Percentiles rank a stretch among this genome's conserved stretches.
Evolutionary conservation across 108 stramenopile species (phyloP).

Genomic region (Pseudonitzschia multiseries): DNA sequence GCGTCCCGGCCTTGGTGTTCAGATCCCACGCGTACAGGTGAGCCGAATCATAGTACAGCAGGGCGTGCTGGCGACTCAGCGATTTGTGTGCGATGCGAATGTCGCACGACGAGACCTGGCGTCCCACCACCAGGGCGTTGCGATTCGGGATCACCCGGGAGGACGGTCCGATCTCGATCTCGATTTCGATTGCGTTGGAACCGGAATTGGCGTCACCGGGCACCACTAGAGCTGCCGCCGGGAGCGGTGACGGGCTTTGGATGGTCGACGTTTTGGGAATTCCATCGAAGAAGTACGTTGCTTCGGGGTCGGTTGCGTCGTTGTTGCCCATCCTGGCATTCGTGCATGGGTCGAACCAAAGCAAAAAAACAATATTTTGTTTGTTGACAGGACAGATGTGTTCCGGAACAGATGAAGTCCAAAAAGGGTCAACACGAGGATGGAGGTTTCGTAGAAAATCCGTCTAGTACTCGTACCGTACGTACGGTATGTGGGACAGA

Average conservation of each 20-base stretch:
- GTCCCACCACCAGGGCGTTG: constrained; percentile 46
- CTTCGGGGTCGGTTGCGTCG: not conserved
- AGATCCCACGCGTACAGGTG: constrained; percentile 21
- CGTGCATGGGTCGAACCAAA: too few relatives aligned
- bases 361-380: too few relatives aligned
- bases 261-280: constrained; percentile 10
- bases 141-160: constrained; percentile 17
- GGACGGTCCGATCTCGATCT: constrained; percentile 8
- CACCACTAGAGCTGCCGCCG: constrained; percentile 7
- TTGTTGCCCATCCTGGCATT: not conserved
- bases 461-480: too few relatives aligned
- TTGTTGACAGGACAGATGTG: too few relatives aligned
- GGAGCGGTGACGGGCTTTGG: not conserved
- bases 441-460: too few relatives aligned
- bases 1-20: constrained; percentile 20
- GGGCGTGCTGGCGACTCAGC: constrained; percentile 62
- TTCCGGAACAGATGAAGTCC: too few relatives aligned
- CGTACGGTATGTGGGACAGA: too few relatives aligned
- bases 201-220: not conserved
- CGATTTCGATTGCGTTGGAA: not conserved
- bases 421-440: too few relatives aligned
- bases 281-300: not conserved
- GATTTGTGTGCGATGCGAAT: constrained; percentile 65
- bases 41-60: constrained; percentile 42
- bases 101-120: constrained; percentile 58